These are phyloP conservation scores for Zasmidium angulare DNA, from an alignment of 2,329 filamentous ascomycete species.

Conservation along the genomic window DNA sequence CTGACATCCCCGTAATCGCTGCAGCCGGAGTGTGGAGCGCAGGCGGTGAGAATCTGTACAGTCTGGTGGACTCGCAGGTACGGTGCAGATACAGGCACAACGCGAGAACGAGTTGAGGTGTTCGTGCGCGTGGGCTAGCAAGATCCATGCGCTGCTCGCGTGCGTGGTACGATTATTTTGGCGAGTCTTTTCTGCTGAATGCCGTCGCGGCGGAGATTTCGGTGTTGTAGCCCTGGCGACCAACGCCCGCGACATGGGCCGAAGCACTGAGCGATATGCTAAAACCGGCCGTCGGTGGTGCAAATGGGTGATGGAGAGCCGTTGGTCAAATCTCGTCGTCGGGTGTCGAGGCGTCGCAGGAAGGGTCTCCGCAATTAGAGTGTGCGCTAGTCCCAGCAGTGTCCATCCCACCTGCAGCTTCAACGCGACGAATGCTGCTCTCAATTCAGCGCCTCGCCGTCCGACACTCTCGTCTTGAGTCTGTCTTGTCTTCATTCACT, in stretches of 20 bases:
- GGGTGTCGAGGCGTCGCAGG: not conserved
- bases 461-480: not conserved
- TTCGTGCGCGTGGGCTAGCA: not conserved
- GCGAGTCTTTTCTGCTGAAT: not conserved
- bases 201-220: not conserved
- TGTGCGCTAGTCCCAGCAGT: not conserved
- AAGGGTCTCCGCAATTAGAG: no score
- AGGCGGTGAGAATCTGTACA: not conserved
- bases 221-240: not conserved
- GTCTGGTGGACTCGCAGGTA: no score
- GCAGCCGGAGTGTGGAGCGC: not conserved
- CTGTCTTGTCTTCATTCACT: not conserved
- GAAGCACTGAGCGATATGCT: not conserved
- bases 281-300: not conserved
- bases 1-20: not conserved
- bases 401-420: not conserved
- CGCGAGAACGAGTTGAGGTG: conserved; percentile 1
- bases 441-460: not conserved
- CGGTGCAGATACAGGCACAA: not conserved
- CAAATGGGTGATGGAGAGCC: not conserved
- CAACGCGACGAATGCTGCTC: not conserved
- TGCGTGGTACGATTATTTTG: not conserved
- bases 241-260: not conserved
- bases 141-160: not conserved
- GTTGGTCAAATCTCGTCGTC: not conserved